A percentile compares a stretch with the other conserved stretches of the same genome.
These are phyloP conservation scores for Carex sylvatica DNA, from an alignment of 202 grass and related monocot genomes.

Conservation along the genomic window DNA sequence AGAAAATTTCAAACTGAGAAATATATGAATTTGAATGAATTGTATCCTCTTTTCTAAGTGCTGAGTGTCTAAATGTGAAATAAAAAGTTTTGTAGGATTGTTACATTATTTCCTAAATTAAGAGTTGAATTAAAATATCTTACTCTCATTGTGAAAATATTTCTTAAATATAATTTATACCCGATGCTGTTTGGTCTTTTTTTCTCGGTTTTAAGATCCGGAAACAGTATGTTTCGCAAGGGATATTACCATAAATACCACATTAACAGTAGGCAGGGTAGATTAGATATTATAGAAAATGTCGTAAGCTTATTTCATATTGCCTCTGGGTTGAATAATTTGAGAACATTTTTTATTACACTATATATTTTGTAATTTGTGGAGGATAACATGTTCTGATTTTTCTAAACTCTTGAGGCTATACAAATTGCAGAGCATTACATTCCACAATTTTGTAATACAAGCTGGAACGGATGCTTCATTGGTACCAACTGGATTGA, in stretches of 20 bases:
- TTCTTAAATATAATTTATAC: neutral
- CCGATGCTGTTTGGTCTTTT: too few relatives aligned
- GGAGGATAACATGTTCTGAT: neutral
- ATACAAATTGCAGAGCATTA: slow-evolving; percentile 40
- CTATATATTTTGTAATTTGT: neutral
- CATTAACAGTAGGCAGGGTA: neutral
- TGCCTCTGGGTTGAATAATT: neutral
- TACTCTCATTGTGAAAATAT: neutral
- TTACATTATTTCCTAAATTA: neutral
- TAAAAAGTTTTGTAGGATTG: neutral
- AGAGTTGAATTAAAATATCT: neutral
- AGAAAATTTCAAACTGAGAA: neutral
- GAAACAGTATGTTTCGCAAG: neutral
- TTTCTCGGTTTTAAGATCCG: too few relatives aligned
- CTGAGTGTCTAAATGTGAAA: neutral
- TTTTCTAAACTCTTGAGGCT: neutral
- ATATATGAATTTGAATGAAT: neutral
- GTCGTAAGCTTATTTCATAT: neutral
- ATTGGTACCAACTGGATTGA: slow-evolving; percentile 69
- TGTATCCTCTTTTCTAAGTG: neutral
- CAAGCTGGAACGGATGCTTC: slow-evolving; percentile 93
- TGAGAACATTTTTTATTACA: neutral
- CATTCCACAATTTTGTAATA: slow-evolving; percentile 70
- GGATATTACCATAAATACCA: neutral
- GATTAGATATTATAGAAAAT: neutral